Evolutionary conservation across 2,329 filamentous ascomycete species (phyloP).

Genomic region (Scedosporium minutisporum): DNA sequence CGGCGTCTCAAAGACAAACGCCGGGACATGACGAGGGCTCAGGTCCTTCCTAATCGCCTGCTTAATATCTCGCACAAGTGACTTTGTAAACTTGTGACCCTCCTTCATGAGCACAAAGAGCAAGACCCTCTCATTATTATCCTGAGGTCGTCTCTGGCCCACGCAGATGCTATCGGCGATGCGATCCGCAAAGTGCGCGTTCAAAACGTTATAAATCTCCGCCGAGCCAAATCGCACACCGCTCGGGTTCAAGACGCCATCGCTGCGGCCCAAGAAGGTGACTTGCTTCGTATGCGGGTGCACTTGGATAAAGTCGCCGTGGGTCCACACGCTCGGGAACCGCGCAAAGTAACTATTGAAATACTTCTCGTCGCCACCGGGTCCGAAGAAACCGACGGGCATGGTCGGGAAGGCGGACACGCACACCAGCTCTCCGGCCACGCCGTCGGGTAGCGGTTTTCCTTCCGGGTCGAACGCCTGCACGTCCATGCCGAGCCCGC

Average conservation of each 20-base stretch:
- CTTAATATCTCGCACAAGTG: constrained; percentile 50
- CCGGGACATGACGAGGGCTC: constrained; percentile 67
- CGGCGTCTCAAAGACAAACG: constrained; percentile 68
- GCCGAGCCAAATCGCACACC: constrained; percentile 72
- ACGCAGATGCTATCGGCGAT: constrained; percentile 70
- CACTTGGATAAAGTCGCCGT: constrained; percentile 68
- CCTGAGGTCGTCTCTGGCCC: constrained; percentile 57
- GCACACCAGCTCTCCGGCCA: constrained; percentile 66
- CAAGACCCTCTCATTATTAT: constrained; percentile 44
- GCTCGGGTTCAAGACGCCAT: constrained; percentile 71
- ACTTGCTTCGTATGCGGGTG: constrained; percentile 59
- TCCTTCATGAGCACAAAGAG: constrained; percentile 47
- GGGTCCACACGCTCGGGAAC: constrained; percentile 65
- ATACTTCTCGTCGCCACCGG: constrained; percentile 46
- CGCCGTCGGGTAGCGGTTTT: constrained; percentile 41
- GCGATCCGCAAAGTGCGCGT: constrained; percentile 51
- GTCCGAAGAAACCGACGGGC: constrained; percentile 55
- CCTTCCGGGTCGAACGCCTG: constrained; percentile 43
- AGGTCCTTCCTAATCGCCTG: constrained; percentile 54
- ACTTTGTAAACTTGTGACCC: constrained; percentile 43
- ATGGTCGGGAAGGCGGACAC: constrained; percentile 65
- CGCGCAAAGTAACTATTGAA: constrained; percentile 51
- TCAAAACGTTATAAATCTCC: constrained; percentile 69
- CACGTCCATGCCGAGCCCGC: constrained; percentile 38
- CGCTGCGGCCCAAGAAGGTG: constrained; percentile 59